phyloP scores from a whole-genome alignment of 176 grass and related monocot genomes.

The Rhynchospora breviuscula region DNA sequence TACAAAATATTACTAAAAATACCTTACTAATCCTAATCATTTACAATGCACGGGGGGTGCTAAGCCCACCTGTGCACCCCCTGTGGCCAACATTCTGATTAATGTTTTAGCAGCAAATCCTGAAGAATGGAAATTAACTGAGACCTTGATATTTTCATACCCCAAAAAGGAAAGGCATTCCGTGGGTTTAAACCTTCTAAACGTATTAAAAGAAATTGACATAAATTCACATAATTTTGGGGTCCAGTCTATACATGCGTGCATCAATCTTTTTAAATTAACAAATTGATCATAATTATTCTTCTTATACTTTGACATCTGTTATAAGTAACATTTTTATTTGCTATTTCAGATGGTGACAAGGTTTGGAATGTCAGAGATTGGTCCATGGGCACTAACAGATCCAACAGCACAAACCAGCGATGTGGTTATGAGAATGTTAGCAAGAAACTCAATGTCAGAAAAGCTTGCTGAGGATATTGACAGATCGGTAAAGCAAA shows the following conservation, averaged over 20 bases:
- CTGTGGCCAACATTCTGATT: background rate
- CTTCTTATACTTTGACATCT: background rate
- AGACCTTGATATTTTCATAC: background rate
- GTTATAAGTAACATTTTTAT: background rate
- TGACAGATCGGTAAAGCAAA: slow-evolving; percentile 48
- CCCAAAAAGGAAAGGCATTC: background rate
- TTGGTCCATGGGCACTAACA: slow-evolving; percentile 55
- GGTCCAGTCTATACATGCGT: too few species aligned
- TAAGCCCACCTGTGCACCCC: too few species aligned
- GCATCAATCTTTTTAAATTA: background rate
- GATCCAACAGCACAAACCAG: slow-evolving; percentile 49
- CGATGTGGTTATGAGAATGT: slow-evolving; percentile 74
- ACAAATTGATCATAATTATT: background rate
- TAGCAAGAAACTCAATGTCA: slow-evolving; percentile 56
- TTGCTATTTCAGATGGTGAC: slow-evolving; percentile 55
- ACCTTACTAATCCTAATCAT: too few species aligned
- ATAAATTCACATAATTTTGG: too few species aligned
- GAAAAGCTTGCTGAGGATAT: slow-evolving; percentile 76
- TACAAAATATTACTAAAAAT: too few species aligned
- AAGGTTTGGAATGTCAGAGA: slow-evolving; percentile 76
- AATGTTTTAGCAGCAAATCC: background rate
- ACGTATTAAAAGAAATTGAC: too few species aligned
- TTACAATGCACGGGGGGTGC: too few species aligned
- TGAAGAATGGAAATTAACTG: background rate
- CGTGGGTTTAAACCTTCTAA: too few species aligned